These are phyloP conservation scores for Solanum bulbocastanum DNA, from an alignment of 257 asterid species.

Conservation along the genomic window DNA sequence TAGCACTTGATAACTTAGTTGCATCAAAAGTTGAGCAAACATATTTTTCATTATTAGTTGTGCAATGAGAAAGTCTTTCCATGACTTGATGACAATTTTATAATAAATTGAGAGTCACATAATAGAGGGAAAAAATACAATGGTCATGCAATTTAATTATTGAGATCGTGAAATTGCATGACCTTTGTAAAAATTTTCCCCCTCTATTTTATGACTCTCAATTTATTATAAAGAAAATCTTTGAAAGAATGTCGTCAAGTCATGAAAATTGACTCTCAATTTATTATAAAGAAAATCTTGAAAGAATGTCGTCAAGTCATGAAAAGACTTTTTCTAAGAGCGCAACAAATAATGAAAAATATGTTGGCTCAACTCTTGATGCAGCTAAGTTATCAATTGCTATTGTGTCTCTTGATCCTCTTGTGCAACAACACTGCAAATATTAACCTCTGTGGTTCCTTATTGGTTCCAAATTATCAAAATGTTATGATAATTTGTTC, in stretches of 20 bases:
- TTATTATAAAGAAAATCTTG: too few relatives aligned
- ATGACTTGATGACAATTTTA: too few relatives aligned
- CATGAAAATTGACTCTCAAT: too few relatives aligned
- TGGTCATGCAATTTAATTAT: neutral
- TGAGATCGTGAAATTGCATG: neutral
- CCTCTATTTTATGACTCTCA: too few relatives aligned
- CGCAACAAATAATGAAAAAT: neutral
- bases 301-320: too few relatives aligned
- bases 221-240: too few relatives aligned
- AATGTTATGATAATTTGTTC: neutral
- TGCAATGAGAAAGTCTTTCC: neutral
- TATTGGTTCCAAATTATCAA: neutral
- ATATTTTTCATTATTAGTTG: neutral
- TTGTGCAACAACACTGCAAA: neutral
- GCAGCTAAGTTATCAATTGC: neutral
- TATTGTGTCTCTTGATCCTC: too few relatives aligned
- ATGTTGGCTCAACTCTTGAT: neutral
- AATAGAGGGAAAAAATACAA: too few relatives aligned
- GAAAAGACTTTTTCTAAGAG: neutral
- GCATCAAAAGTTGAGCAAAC: neutral
- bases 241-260: too few relatives aligned
- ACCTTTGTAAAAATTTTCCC: too few relatives aligned
- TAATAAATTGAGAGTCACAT: too few relatives aligned
- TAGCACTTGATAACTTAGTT: neutral
- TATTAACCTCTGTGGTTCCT: neutral